A percentile compares a stretch with the other conserved stretches of the same genome.
phyloP scores from a whole-genome alignment of 345 rosid genomes.

The Gossypium longicalyx region DNA sequence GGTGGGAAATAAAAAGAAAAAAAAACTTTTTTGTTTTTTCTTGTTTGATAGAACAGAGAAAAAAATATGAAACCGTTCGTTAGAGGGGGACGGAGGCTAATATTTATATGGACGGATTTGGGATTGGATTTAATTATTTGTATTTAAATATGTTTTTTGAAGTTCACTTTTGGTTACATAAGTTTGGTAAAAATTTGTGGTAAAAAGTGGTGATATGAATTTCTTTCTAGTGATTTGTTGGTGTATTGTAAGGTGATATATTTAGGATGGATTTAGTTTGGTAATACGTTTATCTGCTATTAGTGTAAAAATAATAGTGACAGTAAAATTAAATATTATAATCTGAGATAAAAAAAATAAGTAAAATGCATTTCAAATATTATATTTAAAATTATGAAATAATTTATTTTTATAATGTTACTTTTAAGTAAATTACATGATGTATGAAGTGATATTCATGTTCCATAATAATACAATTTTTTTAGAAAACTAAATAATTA shows the following conservation, averaged over 20 bases:
- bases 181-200: neutral
- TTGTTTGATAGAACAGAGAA: conserved; percentile 8
- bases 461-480: too few species aligned
- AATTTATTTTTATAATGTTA: too few species aligned
- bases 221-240: neutral
- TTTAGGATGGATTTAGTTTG: accelerated
- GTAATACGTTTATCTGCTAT: accelerated
- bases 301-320: accelerated
- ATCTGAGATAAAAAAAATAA: too few species aligned
- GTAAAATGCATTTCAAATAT: too few species aligned
- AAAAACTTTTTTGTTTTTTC: neutral
- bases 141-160: neutral
- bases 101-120: conserved; percentile 25
- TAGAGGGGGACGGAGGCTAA: neutral
- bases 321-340: accelerated
- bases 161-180: neutral
- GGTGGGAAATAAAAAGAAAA: too few species aligned
- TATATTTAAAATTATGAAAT: too few species aligned
- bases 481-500: too few species aligned
- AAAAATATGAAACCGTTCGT: neutral
- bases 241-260: neutral
- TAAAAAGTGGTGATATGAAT: neutral
- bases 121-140: neutral
- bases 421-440: too few species aligned
- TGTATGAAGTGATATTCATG: too few species aligned